Evolutionary conservation across 2,329 filamentous ascomycete species (phyloP), one percentile per base, ranked within the genome.

Genomic region (Aureobasidium musti): DNA sequence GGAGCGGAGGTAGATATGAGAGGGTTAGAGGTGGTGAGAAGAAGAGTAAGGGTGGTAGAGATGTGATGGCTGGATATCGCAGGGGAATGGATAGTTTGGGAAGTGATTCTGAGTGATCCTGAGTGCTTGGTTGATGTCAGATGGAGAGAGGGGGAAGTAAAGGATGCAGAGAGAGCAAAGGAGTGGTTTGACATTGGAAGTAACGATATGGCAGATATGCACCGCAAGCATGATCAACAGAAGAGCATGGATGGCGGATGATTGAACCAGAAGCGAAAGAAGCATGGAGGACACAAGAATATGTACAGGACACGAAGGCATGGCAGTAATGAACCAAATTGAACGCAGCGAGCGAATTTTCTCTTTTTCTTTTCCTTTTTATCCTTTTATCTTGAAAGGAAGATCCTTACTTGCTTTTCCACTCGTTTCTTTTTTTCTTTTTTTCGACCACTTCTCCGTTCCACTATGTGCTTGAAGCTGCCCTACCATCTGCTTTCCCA

Each of bases 1-100:
- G 33, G 11, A 77, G 78, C 0, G 82, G 83, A 11, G 50, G 50
- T 11, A 84, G 82, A 14, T 87, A 87, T 71, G 81, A 82, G 30
- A 65, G 61, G 2, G 37, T 52, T n/a, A 64, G 60, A n/a, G 49
- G 61, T 26, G 26, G 13, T 8, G 49, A 54, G 7, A 74, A 75
- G 71, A 73, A 68, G 8, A 63, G 13, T 7, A 50, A 23, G 17
- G 41, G 49, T 6, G 65, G 65, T 7, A 65, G 66, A 23, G 66
- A 67, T 60, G 66, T 67, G 14, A 67, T 67, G 67, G 69, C 73
- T 67, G 70, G 69, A 21, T 69, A 70, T 45, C 65, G 71, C 21
- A 68, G 71, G 71, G 74, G 69, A 54, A 78, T 82, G 68, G 83
- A 85, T 69, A 83, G 81, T 72, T 21, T 65, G 39, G 61, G 17